Evolutionary conservation across 176 grass and related monocot species (phyloP).

Genomic region (Guadua angustifolia): DNA sequence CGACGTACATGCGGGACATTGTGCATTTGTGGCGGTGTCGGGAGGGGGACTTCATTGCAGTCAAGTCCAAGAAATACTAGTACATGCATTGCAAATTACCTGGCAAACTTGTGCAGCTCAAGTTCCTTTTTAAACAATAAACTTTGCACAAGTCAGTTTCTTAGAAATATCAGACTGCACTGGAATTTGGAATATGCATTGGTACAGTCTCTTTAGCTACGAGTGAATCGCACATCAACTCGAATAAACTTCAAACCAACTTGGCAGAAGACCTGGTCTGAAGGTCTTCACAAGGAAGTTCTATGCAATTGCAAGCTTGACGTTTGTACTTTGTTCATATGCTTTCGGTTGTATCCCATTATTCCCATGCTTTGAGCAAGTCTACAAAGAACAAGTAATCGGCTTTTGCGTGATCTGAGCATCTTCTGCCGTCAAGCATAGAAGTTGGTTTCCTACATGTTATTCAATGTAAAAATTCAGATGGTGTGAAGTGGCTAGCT

Average conservation of each 20-base stretch:
- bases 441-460: neutral
- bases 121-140: neutral
- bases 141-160: neutral
- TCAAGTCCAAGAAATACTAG: neutral
- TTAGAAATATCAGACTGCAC: neutral
- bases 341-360: constrained; percentile 12
- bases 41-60: neutral
- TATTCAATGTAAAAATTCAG: neutral
- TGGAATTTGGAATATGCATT: constrained; percentile 19
- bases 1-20: neutral
- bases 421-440: constrained; percentile 11
- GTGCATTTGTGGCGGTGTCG: neutral
- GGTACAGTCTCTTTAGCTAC: neutral
- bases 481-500: neutral
- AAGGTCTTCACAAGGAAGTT: constrained; percentile 17
- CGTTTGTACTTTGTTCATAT: neutral
- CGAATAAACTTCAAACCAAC: neutral
- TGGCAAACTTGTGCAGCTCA: no score
- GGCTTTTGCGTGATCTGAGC: neutral
- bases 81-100: neutral
- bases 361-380: neutral
- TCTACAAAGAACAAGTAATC: neutral
- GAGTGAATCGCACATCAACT: neutral
- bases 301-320: constrained; percentile 21
- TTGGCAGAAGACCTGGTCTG: neutral